These are phyloP conservation scores for Arabidopsis suecica DNA, from an alignment of 345 rosid genomes.

Conservation along the genomic window DNA sequence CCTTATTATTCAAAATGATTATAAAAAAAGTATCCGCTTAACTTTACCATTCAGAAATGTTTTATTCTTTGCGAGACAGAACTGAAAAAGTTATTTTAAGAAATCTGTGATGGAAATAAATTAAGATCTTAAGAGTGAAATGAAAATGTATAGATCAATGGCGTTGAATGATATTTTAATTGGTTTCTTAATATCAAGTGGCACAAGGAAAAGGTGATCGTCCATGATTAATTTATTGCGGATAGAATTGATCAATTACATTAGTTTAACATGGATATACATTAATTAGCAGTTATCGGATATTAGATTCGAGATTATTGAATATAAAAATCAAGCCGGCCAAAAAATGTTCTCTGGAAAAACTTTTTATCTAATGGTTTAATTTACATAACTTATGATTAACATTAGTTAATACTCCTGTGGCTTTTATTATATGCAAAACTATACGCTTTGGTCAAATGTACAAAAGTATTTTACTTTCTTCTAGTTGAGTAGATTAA, in stretches of 20 bases:
- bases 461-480: constrained; percentile 34
- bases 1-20: background rate
- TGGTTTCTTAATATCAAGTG: constrained; percentile 34
- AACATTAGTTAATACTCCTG: constrained; percentile 1
- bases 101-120: background rate
- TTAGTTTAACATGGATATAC: constrained; percentile 11
- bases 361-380: constrained; percentile 9
- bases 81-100: background rate
- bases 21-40: background rate
- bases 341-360: constrained; percentile 18
- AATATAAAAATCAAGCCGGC: constrained; percentile 27
- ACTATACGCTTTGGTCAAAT: constrained; percentile 32
- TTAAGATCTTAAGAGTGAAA: constrained; percentile 11
- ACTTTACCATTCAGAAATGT: background rate
- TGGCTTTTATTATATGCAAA: constrained; percentile 22
- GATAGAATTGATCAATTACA: background rate
- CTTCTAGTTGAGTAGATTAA: constrained; percentile 28
- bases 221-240: background rate
- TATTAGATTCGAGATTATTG: constrained; percentile 10
- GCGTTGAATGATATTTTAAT: background rate
- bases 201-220: constrained; percentile 18
- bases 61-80: constrained; percentile 3
- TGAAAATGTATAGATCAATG: background rate
- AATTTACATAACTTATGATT: background rate
- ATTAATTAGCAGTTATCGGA: constrained; percentile 20